Base-by-base conservation (phyloP, 2,329 filamentous ascomycete genomes). In the Colletotrichum spaethianum region DNA sequence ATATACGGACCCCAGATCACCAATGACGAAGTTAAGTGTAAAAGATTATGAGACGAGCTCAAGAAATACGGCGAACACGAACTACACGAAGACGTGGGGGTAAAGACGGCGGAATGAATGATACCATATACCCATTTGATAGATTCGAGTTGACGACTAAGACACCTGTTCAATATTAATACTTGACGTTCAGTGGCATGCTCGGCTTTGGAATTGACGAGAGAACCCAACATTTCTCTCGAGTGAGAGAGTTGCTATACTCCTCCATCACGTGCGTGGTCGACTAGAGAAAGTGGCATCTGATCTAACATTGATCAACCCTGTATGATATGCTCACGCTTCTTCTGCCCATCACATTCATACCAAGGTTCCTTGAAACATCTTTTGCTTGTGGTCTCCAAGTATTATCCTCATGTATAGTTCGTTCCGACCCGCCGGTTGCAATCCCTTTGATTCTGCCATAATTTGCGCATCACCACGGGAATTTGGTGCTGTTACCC, bases 281-380 rank as follows among this genome's bases (percentile, higher is more conserved):
- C 33, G 33, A 36, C 33, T 36, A 11, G 33, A n/a, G 33, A 7
- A 36, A 36, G 33, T 42, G 14, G 40, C 12, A 42, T 11, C 40
- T 42, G 40, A 42, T 42, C 82, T 8, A 73, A 83, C 0, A 74
- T 76, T 28, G 44, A n/a, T n/a, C n/a, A n/a, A n/a, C n/a, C n/a
- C n/a, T n/a, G n/a, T n/a, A n/a, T n/a, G n/a, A 76, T 8, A 42
- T 16, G 40, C 33, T 36, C 33, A 36, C 33, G 33, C 33, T 36
- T 36, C 33, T 36, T 36, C 33, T 36, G 33, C 33, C 33, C 5
- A 11, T 36, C 7, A 36, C 33, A 36, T 9, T 11, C 5, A 11
- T 11, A 36, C 33, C 8, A 2, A 36, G 33, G 8, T 36, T 7
- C 8, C 33, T 11, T 36, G 33, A 1, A 7, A 11, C 33, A 36